A percentile compares a stretch with the other conserved stretches of the same genome.
phyloP scores from a whole-genome alignment of 441 rosid genomes.

The Euphorbia celastroides region DNA sequence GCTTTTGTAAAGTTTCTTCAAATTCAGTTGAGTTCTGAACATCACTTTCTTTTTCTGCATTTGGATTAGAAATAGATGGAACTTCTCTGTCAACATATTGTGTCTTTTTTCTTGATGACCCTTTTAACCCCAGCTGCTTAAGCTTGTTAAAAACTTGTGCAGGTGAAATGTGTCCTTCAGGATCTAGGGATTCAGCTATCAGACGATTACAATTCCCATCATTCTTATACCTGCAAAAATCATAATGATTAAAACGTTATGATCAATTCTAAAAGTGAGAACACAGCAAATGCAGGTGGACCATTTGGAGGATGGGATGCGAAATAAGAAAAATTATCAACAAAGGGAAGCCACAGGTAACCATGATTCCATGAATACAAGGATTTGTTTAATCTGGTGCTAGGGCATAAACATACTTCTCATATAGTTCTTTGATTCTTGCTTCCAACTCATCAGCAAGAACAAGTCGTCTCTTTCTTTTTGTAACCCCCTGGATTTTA shows the following conservation, averaged over 20 bases:
- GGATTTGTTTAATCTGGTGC: neutral
- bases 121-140: constrained; percentile 69
- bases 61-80: constrained; percentile 24
- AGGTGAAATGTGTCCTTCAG: constrained; percentile 64
- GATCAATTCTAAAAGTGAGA: constrained; percentile 16
- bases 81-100: constrained; percentile 24
- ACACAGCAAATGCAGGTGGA: neutral
- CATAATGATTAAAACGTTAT: constrained; percentile 15
- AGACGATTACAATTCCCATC: constrained; percentile 45
- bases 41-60: constrained; percentile 26
- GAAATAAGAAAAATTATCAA: neutral
- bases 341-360: constrained; percentile 4
- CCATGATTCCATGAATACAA: neutral
- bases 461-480: constrained; percentile 62
- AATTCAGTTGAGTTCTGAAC: constrained; percentile 32
- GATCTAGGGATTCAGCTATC: constrained; percentile 70
- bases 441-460: constrained; percentile 57
- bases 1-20: constrained; percentile 30
- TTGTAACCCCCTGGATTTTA: constrained; percentile 33
- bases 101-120: constrained; percentile 47
- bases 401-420: constrained; percentile 38
- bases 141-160: constrained; percentile 90
- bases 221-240: constrained; percentile 65
- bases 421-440: constrained; percentile 63
- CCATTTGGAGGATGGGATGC: neutral